Conservation (phyloP, 2,329 filamentous ascomycete species). For the Hypoxylon sp. region DNA sequence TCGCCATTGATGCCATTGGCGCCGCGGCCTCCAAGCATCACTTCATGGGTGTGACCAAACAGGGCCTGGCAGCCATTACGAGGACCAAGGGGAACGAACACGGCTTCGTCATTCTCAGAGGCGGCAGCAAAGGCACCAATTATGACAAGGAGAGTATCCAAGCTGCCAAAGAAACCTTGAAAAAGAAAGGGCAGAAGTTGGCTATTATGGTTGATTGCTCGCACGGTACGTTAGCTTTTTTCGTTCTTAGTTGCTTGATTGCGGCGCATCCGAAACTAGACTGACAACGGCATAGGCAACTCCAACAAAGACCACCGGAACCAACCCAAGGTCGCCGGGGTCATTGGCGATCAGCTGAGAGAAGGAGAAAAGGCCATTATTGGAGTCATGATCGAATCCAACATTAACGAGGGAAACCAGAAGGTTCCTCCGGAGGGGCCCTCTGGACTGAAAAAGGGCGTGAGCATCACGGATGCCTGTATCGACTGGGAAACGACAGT, state of each 20-base stretch:
- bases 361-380: constrained; percentile 90
- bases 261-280: not conserved
- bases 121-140: constrained; percentile 92
- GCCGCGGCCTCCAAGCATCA: constrained; percentile 88
- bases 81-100: constrained; percentile 94
- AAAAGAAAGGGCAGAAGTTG: constrained; percentile 85
- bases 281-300: constrained; percentile 72
- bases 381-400: constrained; percentile 98
- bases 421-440: constrained; percentile 90
- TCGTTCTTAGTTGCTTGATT: too few relatives aligned
- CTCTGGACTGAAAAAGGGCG: constrained; percentile 82
- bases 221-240: constrained; percentile 72
- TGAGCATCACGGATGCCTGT: constrained; percentile 96
- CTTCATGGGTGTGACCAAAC: constrained; percentile 99
- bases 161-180: constrained; percentile 80
- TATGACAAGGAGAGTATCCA: constrained; percentile 89
- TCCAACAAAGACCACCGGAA: constrained; percentile 98
- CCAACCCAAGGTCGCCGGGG: constrained; percentile 91
- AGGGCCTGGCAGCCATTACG: constrained; percentile 94
- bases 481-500: constrained; percentile 93
- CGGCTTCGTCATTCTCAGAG: constrained; percentile 95
- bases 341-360: constrained; percentile 85
- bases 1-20: constrained; percentile 96
- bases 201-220: constrained; percentile 99
- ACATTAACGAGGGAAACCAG: constrained; percentile 91